Evolutionary conservation across 2,329 filamentous ascomycete species (phyloP), one percentile per base, ranked within the genome.

Genomic region (Magnaporthiopsis rhizophila): DNA sequence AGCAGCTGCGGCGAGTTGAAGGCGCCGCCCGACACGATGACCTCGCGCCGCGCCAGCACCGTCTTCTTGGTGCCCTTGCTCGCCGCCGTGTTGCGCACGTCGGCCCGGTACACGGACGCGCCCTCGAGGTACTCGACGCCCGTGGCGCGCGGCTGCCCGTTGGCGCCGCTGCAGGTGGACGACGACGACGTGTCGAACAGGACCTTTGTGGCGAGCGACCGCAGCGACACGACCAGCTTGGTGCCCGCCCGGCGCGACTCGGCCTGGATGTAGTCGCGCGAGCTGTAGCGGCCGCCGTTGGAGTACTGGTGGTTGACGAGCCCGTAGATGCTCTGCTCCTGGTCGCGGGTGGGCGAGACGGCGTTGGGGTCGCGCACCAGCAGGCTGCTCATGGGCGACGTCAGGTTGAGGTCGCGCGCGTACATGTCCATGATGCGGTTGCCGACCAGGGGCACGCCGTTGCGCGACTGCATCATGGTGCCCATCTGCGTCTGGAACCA

Each of bases 1-100:
- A 84, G 77, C 6, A 84, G 74, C 66, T 83, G 79, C 2, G 82
- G 81, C 12, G 78, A 78, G 70, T 82, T 81, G 69, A 83, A 80
- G 3, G 77, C 74, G 11, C 82, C 82, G 1, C 79, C 80, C 0
- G 78, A 76, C n/a, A 84, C 65, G 61, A 84, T 82, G 26, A 84
- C 77, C 67, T 84, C 82, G 50, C 74, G 75, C 30, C 66, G 65
- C 36, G 72, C 72, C 4, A 67, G 67, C 12, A 69, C 70, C 0
- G 69, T 68, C 59, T 66, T 69, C 58, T 64, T 65, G 7, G 68
- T 64, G 18, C 71, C 72, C 57, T 69, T 70, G 21, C 71, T 73
- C n/a, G 1, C 59, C 21, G 34, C 34, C n/a, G n/a, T 50, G 62
- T 30, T 24, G 18, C 56, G 62, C 15, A 38, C 30, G 62, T 75